Evolutionary conservation across 805 yeast genomes (phyloP).

Genomic region (Saccharomycopsis javanensis): DNA sequence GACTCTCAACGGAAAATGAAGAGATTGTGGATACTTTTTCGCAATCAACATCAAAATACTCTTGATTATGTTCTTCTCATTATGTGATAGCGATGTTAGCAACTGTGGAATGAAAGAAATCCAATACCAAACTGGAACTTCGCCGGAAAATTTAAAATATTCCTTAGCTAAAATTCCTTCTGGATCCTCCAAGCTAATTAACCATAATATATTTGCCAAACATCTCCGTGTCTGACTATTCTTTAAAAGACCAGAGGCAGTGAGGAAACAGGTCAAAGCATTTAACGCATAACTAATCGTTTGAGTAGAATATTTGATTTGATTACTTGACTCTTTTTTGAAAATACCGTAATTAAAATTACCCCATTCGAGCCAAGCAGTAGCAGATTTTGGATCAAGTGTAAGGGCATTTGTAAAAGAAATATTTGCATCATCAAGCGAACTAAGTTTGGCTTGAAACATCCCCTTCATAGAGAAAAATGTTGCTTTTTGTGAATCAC

Average conservation of each 20-base stretch:
- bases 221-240: slow-evolving; percentile 82
- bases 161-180: slow-evolving; percentile 74
- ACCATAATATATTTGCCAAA: slow-evolving; percentile 85
- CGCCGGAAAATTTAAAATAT: slow-evolving; percentile 86
- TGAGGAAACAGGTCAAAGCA: slow-evolving; percentile 91
- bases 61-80: slow-evolving; percentile 81
- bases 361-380: slow-evolving; percentile 99
- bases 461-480: slow-evolving; percentile 95
- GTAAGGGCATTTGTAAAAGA: slow-evolving; percentile 97
- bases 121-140: slow-evolving; percentile 99
- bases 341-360: slow-evolving; percentile 81
- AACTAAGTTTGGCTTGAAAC: slow-evolving; percentile 86
- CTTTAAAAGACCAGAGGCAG: slow-evolving; percentile 96
- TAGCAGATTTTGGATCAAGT: slow-evolving; percentile 82
- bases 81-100: slow-evolving; percentile 77
- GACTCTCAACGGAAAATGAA: slow-evolving; percentile 90
- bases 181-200: slow-evolving; percentile 81
- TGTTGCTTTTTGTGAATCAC: slow-evolving; percentile 96
- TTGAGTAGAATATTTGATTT: slow-evolving; percentile 48
- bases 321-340: slow-evolving; percentile 38
- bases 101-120: slow-evolving; percentile 93
- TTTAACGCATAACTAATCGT: slow-evolving; percentile 71
- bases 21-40: slow-evolving; percentile 92
- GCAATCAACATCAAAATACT: slow-evolving; percentile 86
- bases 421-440: slow-evolving; percentile 91